phyloP scores from a whole-genome alignment of 495 filamentous ascomycete genomes.

The Astrothelium macrocarpum region DNA sequence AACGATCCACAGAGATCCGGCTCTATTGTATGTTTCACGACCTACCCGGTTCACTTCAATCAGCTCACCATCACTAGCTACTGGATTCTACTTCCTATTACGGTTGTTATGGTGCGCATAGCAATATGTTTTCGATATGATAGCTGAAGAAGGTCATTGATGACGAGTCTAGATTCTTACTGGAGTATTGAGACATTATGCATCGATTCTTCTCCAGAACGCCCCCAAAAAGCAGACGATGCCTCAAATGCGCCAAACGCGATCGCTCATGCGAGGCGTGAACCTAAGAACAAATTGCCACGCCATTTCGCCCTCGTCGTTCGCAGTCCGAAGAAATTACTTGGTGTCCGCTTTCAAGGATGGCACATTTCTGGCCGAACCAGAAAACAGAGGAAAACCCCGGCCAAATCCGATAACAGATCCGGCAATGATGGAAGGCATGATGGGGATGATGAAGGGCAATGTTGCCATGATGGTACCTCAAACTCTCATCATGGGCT shows the following conservation, averaged over 20 bases:
- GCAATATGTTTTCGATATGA: too few species aligned
- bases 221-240: constrained; percentile 73
- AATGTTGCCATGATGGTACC: constrained; percentile 99
- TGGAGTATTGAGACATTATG: constrained; percentile 92
- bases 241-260: constrained; percentile 73
- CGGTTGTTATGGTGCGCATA: constrained; percentile 79
- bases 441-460: constrained; percentile 99
- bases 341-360: constrained; percentile 70
- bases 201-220: constrained; percentile 76
- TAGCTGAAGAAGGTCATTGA: neutral
- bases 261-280: constrained; percentile 74
- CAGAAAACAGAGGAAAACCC: constrained; percentile 72
- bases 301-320: constrained; percentile 63
- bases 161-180: constrained; percentile 63
- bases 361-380: constrained; percentile 82
- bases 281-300: constrained; percentile 72
- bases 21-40: constrained; percentile 65
- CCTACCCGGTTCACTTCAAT: constrained; percentile 11
- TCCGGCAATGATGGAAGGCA: constrained; percentile 95
- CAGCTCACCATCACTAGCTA: constrained; percentile 47
- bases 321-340: constrained; percentile 68
- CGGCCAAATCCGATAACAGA: constrained; percentile 93
- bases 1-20: constrained; percentile 97
- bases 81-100: constrained; percentile 97
- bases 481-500: constrained; percentile 97